Percentiles rank a stretch among this genome's conserved stretches.
Conservation (phyloP, 129 eudicot genomes). For the Arctium minus region DNA sequence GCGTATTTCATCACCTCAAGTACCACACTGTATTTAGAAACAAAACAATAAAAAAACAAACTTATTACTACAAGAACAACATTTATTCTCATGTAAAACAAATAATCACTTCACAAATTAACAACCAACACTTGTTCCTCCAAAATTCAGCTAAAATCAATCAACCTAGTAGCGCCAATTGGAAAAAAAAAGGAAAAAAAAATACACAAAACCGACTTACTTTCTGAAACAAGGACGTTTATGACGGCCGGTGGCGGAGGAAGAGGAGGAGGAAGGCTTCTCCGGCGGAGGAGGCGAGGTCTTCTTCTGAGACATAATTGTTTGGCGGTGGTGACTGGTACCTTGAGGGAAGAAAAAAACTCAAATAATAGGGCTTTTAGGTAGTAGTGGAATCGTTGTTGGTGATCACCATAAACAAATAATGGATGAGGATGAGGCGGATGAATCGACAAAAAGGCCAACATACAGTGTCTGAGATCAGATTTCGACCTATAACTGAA, state of each 20-base stretch:
- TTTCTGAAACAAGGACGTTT: slow-evolving; percentile 34
- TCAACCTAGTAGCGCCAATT: not conserved
- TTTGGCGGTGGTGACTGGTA: not conserved
- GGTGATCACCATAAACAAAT: slow-evolving; percentile 6
- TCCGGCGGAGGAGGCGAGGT: slow-evolving; percentile 23
- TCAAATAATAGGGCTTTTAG: not conserved
- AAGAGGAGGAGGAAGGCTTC: slow-evolving; percentile 25
- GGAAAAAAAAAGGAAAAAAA: not conserved
- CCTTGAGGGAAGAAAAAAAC: not conserved
- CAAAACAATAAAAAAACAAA: not conserved
- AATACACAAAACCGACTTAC: slow-evolving; percentile 7
- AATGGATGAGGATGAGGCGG: slow-evolving; percentile 10
- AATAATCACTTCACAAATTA: not conserved
- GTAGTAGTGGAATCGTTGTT: not conserved
- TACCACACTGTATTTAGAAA: slow-evolving; percentile 56
- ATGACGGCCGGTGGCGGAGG: slow-evolving; percentile 18
- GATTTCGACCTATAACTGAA: not conserved
- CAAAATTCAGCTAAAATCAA: not conserved
- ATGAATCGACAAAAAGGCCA: not conserved
- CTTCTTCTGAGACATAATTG: slow-evolving; percentile 33
- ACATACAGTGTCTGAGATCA: not conserved
- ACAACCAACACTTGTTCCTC: not conserved
- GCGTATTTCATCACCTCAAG: slow-evolving; percentile 58
- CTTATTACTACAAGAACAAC: not conserved
- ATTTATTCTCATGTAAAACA: not conserved